Evolutionary conservation across 2,329 filamentous ascomycete species (phyloP), one percentile per base, ranked within the genome.

Genomic region (Colletotrichum cuscutae): DNA sequence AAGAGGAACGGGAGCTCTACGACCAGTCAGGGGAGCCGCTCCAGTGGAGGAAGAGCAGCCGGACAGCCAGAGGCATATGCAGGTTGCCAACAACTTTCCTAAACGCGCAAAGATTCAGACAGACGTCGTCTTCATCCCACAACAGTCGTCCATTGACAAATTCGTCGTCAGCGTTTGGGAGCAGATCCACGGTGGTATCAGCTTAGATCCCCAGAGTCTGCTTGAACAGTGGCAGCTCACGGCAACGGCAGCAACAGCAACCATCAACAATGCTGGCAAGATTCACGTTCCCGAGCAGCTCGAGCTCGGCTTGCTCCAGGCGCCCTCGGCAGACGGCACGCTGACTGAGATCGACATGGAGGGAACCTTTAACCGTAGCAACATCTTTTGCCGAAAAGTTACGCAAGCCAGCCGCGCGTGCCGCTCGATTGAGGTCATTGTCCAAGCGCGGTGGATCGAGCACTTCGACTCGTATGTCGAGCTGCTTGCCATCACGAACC

Each of bases 401-500:
- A 81, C 79, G 15, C 79, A 81, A 70, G 80, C 86, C n/a, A 88
- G 86, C 75, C 84, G 87, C 15, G 86, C 87, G 1, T 88, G 85
- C 66, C 82, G 88, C n/a, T 87, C 87, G 1, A 81, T 89, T n/a
- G 88, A 90, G 77, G 88, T 90, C 70, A 87, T 90, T 28, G 86
- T 90, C 2, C 88, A 90, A 76, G 87, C 88, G 5, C 85, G 86
- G 35, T 90, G 88, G 88, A 81, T 88, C 3, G 86, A 89, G 75
- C 84, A 86, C 42, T 90, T 88, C 74, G 85, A 89, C 67, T 83
- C 86, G 2, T 85, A 88, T 69, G 84, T 88, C 9, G 82, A 83
- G 15, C 79, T 82, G 22, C 81, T 86, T 19, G 79, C 78, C 19
- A 76, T 81, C n/a, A 80, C 81, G 3, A 80, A 82, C 26, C 82